A percentile compares a stretch with the other conserved stretches of the same genome.
phyloP scores from a whole-genome alignment of 345 rosid species.

The Excoecaria agallocha region DNA sequence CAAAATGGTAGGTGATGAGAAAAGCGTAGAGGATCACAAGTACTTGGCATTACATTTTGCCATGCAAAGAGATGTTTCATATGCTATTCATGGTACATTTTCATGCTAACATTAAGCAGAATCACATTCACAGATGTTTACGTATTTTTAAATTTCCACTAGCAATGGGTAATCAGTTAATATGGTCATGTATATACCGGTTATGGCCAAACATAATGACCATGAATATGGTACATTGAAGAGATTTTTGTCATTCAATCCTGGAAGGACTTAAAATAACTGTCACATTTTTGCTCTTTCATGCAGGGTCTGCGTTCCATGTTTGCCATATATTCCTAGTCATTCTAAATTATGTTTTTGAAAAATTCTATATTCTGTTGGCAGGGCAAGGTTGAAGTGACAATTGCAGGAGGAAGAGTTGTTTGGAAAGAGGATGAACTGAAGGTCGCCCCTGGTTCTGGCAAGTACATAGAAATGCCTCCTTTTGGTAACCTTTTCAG shows the following conservation, averaged over 20 bases:
- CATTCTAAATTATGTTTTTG: slow-evolving; percentile 1
- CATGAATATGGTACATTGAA: too few relatives aligned
- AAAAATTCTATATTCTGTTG: background rate
- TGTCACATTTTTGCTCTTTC: background rate
- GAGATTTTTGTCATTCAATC: background rate
- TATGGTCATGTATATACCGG: background rate
- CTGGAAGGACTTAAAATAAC: background rate
- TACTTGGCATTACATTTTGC: too few relatives aligned
- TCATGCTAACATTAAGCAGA: too few relatives aligned
- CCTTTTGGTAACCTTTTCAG: slow-evolving; percentile 75
- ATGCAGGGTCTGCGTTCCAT: background rate
- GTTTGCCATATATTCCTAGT: background rate
- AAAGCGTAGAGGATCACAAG: background rate
- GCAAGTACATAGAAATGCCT: slow-evolving; percentile 68
- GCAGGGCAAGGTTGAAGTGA: slow-evolving; percentile 94
- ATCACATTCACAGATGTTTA: too few relatives aligned
- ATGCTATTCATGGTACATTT: too few relatives aligned
- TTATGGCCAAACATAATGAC: background rate
- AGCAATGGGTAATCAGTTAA: background rate
- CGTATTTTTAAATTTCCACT: background rate
- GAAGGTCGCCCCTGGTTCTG: slow-evolving; percentile 66
- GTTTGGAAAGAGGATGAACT: slow-evolving; percentile 82
- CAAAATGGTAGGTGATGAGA: background rate
- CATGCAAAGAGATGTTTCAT: too few relatives aligned
- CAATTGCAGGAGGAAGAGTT: slow-evolving; percentile 79